phyloP scores from a whole-genome alignment of 805 yeast genomes.

The Zygoascus ofunaensis region DNA sequence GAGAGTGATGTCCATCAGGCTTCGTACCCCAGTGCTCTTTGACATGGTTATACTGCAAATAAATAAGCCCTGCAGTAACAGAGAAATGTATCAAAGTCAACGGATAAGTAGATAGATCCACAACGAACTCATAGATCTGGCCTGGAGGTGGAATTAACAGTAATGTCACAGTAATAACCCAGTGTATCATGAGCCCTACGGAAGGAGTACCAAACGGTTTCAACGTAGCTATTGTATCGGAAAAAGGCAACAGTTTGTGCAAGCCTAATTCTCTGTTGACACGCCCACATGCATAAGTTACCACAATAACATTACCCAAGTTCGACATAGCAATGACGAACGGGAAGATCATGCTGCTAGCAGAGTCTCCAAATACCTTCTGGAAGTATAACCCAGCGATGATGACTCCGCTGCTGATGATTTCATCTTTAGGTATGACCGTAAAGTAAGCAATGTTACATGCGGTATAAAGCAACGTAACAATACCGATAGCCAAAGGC shows the following conservation, averaged over 20 bases:
- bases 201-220: slow-evolving; percentile 31
- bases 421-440: slow-evolving; percentile 37
- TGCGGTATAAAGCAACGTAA: slow-evolving; percentile 45
- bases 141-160: slow-evolving; percentile 53
- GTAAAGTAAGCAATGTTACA: slow-evolving; percentile 52
- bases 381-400: slow-evolving; percentile 56
- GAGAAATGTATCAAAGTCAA: slow-evolving; percentile 49
- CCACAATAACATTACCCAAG: slow-evolving; percentile 57
- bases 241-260: slow-evolving; percentile 43
- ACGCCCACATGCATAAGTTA: slow-evolving; percentile 49
- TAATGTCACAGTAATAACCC: slow-evolving; percentile 46
- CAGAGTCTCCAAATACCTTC: slow-evolving; percentile 47
- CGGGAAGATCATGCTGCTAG: slow-evolving; percentile 44
- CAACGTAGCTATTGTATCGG: slow-evolving; percentile 36
- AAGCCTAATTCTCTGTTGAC: slow-evolving; percentile 51
- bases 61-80: slow-evolving; percentile 45
- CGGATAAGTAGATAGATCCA: slow-evolving; percentile 55
- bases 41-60: slow-evolving; percentile 34
- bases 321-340: slow-evolving; percentile 52
- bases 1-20: slow-evolving; percentile 24
- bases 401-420: slow-evolving; percentile 46
- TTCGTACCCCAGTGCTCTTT: slow-evolving; percentile 35
- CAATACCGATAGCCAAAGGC: slow-evolving; percentile 45
- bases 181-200: slow-evolving; percentile 44
- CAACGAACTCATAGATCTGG: slow-evolving; percentile 53